Evolutionary conservation across 2,329 filamentous ascomycete species (phyloP).

Genomic region (Curvularia sp.): DNA sequence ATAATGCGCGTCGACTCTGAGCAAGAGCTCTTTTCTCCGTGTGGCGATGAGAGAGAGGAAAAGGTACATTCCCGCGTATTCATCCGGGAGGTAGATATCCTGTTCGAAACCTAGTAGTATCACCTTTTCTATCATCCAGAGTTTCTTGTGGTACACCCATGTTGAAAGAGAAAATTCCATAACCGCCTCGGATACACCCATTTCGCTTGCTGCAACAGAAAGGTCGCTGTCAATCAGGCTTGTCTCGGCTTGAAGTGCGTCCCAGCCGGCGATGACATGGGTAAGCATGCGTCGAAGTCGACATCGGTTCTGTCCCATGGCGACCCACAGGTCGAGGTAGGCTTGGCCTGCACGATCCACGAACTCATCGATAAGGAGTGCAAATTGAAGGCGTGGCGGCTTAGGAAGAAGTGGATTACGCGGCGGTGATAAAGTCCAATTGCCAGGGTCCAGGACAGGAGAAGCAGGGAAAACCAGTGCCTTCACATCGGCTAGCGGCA

Average conservation of each 20-base stretch:
- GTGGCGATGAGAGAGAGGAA: conserved; percentile 42
- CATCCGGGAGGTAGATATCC: conserved; percentile 84
- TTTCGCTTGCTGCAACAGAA: conserved; percentile 44
- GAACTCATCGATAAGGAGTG: conserved; percentile 71
- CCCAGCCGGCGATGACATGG: conserved; percentile 83
- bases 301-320: conserved; percentile 88
- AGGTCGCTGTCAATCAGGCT: conserved; percentile 60
- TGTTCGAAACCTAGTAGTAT: conserved; percentile 94
- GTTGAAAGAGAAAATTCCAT: conserved; percentile 78
- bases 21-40: conserved; percentile 32
- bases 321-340: conserved; percentile 83
- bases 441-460: conserved; percentile 72
- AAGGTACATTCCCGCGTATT: conserved; percentile 89
- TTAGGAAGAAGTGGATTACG: conserved; percentile 59
- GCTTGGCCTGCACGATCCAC: conserved; percentile 65
- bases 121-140: conserved; percentile 85
- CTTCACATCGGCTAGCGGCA: conserved; percentile 83
- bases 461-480: conserved; percentile 76
- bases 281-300: conserved; percentile 88
- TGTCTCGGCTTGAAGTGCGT: conserved; percentile 76
- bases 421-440: conserved; percentile 73
- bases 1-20: conserved; percentile 28
- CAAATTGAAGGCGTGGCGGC: conserved; percentile 76
- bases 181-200: conserved; percentile 52
- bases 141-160: conserved; percentile 90